A percentile compares a stretch with the other conserved stretches of the same genome.
These are phyloP conservation scores for Solanum arcanum DNA, from an alignment of 257 asterid genomes.

Conservation along the genomic window DNA sequence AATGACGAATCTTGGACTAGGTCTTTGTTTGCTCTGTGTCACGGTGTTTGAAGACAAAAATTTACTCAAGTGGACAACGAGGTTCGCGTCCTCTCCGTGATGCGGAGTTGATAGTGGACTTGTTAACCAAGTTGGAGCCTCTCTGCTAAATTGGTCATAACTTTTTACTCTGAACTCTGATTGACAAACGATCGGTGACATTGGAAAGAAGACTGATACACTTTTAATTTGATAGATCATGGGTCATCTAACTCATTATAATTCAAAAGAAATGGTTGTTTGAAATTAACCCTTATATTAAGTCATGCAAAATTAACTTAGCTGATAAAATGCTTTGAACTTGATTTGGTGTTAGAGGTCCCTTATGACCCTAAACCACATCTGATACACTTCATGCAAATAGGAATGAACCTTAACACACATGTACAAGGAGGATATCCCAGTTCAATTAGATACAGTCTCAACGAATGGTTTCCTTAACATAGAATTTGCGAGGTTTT, in stretches of 20 bases:
- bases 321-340: not conserved
- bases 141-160: not conserved
- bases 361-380: not conserved
- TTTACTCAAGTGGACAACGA: not conserved
- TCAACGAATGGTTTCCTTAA: not conserved
- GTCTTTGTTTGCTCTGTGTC: not conserved
- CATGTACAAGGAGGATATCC: not conserved
- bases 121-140: not conserved
- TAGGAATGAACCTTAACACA: not conserved
- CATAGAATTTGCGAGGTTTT: not conserved
- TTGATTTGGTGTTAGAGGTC: not conserved
- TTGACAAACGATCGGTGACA: not conserved
- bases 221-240: not conserved
- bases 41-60: not conserved
- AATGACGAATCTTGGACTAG: not conserved
- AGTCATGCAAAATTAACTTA: not conserved
- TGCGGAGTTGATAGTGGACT: not conserved
- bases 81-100: not conserved
- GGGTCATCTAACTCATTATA: not conserved
- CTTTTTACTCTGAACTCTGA: not conserved
- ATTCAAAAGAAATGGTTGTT: not conserved
- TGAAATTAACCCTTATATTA: not conserved
- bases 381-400: not conserved
- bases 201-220: not conserved
- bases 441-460: not conserved